A percentile compares a stretch with the other conserved stretches of the same genome.
These are phyloP conservation scores for Penicillium freii DNA, from an alignment of 2,329 filamentous ascomycete genomes.

Conservation along the genomic window DNA sequence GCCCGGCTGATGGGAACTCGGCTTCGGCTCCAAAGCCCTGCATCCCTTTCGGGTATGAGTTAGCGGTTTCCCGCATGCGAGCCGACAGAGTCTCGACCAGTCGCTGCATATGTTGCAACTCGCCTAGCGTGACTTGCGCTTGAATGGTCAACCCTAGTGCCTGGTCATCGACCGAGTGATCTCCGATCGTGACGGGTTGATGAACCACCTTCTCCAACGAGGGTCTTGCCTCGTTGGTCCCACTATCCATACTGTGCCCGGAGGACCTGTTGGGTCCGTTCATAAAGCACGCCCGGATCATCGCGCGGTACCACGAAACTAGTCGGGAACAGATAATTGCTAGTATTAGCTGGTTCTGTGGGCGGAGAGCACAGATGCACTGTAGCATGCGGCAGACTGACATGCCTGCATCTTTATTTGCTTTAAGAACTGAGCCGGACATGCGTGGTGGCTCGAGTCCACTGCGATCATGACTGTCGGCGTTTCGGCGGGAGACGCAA, in stretches of 20 bases:
- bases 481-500: not conserved
- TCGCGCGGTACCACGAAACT: conserved; percentile 7
- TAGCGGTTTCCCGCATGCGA: conserved; percentile 4
- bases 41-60: not conserved
- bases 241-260: too few species aligned
- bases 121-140: conserved; percentile 2
- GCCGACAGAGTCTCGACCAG: conserved; percentile 6
- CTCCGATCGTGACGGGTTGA: conserved; percentile 10
- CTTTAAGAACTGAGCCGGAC: conserved; percentile 8
- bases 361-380: conserved; percentile 3
- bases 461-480: not conserved
- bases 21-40: not conserved
- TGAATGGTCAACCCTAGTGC: conserved; percentile 3
- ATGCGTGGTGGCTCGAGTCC: not conserved
- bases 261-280: not conserved
- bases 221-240: not conserved
- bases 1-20: not conserved
- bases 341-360: conserved; percentile 8
- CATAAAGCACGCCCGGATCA: conserved; percentile 4
- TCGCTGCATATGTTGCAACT: conserved; percentile 8
- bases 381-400: conserved; percentile 13
- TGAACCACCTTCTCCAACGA: conserved; percentile 3
- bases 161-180: conserved; percentile 9
- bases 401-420: conserved; percentile 8
- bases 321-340: conserved; percentile 9